These are phyloP conservation scores for Dendrobium nobile DNA, from an alignment of 106 monocot species.

Conservation along the genomic window DNA sequence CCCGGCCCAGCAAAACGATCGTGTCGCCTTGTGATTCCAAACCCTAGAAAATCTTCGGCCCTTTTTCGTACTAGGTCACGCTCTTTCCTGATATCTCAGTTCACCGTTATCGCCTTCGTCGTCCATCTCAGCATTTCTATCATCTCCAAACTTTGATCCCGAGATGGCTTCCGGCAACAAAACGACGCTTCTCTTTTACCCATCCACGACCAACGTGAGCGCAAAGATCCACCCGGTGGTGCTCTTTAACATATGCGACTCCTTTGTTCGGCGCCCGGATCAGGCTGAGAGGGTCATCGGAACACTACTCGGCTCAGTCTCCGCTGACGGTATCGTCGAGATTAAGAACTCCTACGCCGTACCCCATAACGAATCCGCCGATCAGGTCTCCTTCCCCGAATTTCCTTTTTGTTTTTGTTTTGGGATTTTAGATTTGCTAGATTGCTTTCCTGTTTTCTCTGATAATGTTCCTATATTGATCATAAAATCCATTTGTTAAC, in stretches of 20 bases:
- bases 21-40: too few species aligned
- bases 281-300: conserved; percentile 55
- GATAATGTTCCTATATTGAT: neutral
- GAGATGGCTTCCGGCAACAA: conserved; percentile 8
- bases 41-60: too few species aligned
- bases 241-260: conserved; percentile 63
- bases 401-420: neutral
- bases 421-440: neutral
- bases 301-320: conserved; percentile 45
- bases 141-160: neutral
- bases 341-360: conserved; percentile 63
- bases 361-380: conserved; percentile 53
- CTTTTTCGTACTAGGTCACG: too few species aligned
- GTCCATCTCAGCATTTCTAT: neutral
- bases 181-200: conserved; percentile 28
- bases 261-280: conserved; percentile 50
- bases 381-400: conserved; percentile 26
- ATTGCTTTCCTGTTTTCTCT: neutral
- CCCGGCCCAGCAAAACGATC: too few species aligned
- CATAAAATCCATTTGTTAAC: neutral
- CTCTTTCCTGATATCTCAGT: neutral
- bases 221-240: conserved; percentile 56
- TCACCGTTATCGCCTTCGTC: neutral
- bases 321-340: conserved; percentile 39
- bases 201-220: conserved; percentile 22